phyloP scores from a whole-genome alignment of 2,329 filamentous ascomycete species.

The Emmonsiellopsis sp. region DNA sequence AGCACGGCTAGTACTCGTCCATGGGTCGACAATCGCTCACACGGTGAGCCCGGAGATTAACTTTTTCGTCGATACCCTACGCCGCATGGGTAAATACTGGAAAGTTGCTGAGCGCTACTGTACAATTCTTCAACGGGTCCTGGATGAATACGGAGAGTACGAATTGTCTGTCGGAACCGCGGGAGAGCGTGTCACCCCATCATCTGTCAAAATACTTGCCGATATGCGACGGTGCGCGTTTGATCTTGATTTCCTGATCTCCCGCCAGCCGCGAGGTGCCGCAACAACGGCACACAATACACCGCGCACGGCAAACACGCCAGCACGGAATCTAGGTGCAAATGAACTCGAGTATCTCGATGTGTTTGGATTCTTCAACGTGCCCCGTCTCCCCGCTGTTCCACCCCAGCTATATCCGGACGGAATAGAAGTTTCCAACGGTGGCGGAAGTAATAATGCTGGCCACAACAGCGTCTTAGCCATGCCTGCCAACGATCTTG shows the following conservation, averaged over 20 bases:
- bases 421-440: background rate
- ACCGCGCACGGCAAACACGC: conserved; percentile 13
- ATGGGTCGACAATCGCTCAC: conserved; percentile 81
- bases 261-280: conserved; percentile 54
- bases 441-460: background rate
- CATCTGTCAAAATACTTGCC: conserved; percentile 73
- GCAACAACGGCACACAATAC: conserved; percentile 18
- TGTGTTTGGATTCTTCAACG: conserved; percentile 91
- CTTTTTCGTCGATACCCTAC: conserved; percentile 72
- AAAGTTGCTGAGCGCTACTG: conserved; percentile 77
- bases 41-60: conserved; percentile 69
- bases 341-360: conserved; percentile 86
- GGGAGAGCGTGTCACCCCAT: conserved; percentile 65
- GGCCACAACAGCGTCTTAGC: background rate
- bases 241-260: conserved; percentile 83
- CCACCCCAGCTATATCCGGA: conserved; percentile 13
- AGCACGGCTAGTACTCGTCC: conserved; percentile 74
- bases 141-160: conserved; percentile 76
- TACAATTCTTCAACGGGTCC: conserved; percentile 66
- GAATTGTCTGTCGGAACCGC: conserved; percentile 48
- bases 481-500: background rate
- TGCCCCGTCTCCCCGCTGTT: conserved; percentile 56
- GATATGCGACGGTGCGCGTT: conserved; percentile 89
- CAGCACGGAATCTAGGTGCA: conserved; percentile 57
- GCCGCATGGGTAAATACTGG: conserved; percentile 75